A percentile compares a stretch with the other conserved stretches of the same genome.
phyloP scores from a whole-genome alignment of 768 basidiomycete genomes.

The Auricularia sp. region DNA sequence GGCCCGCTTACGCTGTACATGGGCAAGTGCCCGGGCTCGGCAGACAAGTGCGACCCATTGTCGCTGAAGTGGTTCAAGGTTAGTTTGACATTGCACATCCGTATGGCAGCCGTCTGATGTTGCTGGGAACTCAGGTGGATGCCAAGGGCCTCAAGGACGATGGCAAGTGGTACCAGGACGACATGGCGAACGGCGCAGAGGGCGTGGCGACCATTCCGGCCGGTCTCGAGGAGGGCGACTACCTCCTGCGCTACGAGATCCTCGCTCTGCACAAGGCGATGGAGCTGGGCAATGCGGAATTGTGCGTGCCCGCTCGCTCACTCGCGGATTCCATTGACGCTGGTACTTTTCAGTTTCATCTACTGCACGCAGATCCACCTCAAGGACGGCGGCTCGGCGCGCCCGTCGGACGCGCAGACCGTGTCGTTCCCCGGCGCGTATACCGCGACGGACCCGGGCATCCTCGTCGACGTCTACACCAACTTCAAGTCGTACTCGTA shows the following conservation, averaged over 20 bases:
- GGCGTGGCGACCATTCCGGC: neutral
- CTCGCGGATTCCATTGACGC: neutral
- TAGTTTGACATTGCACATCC: neutral
- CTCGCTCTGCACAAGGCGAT: neutral
- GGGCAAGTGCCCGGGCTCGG: neutral
- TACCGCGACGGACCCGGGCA: constrained; percentile 31
- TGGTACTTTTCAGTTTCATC: constrained; percentile 24
- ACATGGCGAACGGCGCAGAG: neutral
- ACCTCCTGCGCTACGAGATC: neutral
- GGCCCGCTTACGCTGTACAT: neutral
- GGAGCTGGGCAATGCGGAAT: neutral
- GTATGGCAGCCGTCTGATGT: too few relatives aligned
- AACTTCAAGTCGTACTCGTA: constrained; percentile 26
- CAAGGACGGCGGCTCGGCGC: constrained; percentile 33
- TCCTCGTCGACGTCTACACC: constrained; percentile 36
- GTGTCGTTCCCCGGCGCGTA: constrained; percentile 42
- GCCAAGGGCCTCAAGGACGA: neutral
- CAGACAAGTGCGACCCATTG: neutral
- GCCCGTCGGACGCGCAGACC: constrained; percentile 23
- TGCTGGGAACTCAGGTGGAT: neutral
- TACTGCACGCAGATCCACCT: constrained; percentile 39
- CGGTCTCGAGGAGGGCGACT: neutral
- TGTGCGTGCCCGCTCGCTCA: neutral
- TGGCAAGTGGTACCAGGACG: neutral
- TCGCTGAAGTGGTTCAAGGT: neutral